Percentiles rank a stretch among this genome's conserved stretches.
phyloP scores from a whole-genome alignment of 805 yeast genomes.

The Cyberlindnera mississippiensis region DNA sequence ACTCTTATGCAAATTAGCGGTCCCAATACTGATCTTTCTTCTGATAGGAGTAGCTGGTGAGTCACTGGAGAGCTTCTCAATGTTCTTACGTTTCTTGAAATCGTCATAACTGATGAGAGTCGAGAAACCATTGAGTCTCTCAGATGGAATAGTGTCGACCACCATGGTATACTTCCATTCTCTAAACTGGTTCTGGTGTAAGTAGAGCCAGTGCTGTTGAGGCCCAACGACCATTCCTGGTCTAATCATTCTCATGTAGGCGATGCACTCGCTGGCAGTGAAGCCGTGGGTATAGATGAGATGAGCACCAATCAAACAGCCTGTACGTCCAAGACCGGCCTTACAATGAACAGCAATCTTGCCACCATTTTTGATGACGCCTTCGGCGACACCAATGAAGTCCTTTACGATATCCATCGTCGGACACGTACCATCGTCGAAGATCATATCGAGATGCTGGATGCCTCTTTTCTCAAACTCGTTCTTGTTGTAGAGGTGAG shows the following conservation, averaged over 20 bases:
- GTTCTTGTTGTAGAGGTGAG: conserved; percentile 80
- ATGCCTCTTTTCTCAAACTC: conserved; percentile 83
- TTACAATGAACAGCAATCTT: conserved; percentile 98
- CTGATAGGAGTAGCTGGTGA: conserved; percentile 74
- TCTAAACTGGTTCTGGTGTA: conserved; percentile 93
- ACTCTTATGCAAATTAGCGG: conserved; percentile 61
- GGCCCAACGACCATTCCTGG: conserved; percentile 99
- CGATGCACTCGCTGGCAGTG: conserved; percentile 95
- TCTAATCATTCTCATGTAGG: conserved; percentile 90
- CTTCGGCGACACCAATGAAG: conserved; percentile 93
- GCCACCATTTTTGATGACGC: conserved; percentile 79
- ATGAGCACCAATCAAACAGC: conserved; percentile 96
- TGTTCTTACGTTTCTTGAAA: conserved; percentile 49
- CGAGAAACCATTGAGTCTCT: conserved; percentile 61
- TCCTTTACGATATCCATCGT: conserved; percentile 88
- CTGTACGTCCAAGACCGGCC: conserved; percentile 97
- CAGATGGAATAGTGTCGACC: conserved; percentile 62
- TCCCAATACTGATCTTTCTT: conserved; percentile 60
- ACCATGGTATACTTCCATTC: conserved; percentile 95
- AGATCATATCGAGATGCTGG: conserved; percentile 90
- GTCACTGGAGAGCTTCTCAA: conserved; percentile 15
- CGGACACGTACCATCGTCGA: conserved; percentile 98
- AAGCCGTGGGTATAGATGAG: conserved; percentile 94
- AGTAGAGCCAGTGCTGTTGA: conserved; percentile 97
- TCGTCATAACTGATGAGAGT: conserved; percentile 61